Evolutionary conservation across 2,329 filamentous ascomycete genomes (phyloP), one percentile per base, ranked within the genome.

Genomic region (Torrubiella hemipterigena): DNA sequence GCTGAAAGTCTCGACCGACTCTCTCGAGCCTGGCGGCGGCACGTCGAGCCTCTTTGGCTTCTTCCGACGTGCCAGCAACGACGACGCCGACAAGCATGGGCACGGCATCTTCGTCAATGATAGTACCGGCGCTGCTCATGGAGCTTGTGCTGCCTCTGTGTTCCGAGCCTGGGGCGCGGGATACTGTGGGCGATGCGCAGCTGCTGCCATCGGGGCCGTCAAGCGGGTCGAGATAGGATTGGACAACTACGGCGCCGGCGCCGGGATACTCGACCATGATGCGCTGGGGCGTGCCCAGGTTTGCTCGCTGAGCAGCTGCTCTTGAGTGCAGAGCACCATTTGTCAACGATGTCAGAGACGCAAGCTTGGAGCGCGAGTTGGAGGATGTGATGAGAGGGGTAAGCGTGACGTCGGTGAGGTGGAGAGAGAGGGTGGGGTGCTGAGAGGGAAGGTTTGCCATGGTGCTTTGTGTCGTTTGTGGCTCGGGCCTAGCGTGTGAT

Each of bases 311-410:
- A 5, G 67, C 65, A 29, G 69, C 57, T 27, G 69, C 64, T 44
- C 69, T 65, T 10, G 66, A 64, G 36, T 58, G 59, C 16, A 75
- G 58, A 12, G 71, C 67, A 30, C 63, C 61, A 27, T 61, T 59
- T 19, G 71, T 61, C 25, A 77, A 61, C 5, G 58, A 49, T 6
- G 65, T 61, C 31, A 77, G 62, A n/a, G 67, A 58, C 31, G 63
- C 56, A 35, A 63, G 58, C 33, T 63, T 60, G 6, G 52, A 48
- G 32, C 52, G 51, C 15, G 57, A 56, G 31, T 52, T 55, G 35
- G 66, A 62, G 17, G 67, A 70, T 14, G 66, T 67, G 46, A 77
- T 61, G 40, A 77, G 61, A 19, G 72, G 69, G 5, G 67, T 70
- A 40, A 72, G 62, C 37, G 65, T 55, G 36, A 62, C 55, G 58